Evolutionary conservation across 2,329 filamentous ascomycete species (phyloP).

Genomic region (Exophiala sideris): DNA sequence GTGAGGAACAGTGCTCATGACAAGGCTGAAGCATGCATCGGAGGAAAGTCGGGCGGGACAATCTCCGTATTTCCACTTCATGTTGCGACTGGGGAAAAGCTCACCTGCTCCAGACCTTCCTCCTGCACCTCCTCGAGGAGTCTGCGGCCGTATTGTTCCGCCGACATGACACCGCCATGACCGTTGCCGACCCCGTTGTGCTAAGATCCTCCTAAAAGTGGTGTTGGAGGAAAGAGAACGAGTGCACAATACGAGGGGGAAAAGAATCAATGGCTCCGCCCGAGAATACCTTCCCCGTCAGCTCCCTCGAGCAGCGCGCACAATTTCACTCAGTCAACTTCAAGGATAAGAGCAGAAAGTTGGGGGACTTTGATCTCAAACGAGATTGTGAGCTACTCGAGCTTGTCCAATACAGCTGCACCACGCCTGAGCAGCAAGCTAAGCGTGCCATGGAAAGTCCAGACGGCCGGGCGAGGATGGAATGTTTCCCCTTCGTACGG

Average conservation of each 20-base stretch:
- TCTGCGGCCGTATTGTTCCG: conserved; percentile 35
- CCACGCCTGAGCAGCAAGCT: conserved; percentile 43
- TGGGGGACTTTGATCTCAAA: conserved; percentile 49
- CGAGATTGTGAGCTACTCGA: conserved; percentile 55
- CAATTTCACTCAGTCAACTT: conserved; percentile 45
- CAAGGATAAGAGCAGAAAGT: conserved; percentile 52
- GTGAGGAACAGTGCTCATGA: neutral
- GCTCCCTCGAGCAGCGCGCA: conserved; percentile 50
- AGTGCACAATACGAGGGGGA: neutral
- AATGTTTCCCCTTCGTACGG: conserved; percentile 23
- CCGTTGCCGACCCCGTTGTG: neutral
- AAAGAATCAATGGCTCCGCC: conserved; percentile 52
- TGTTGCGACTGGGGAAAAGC: conserved; percentile 15
- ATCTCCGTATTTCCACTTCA: neutral
- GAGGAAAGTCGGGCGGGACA: conserved; percentile 4
- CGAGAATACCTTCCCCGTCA: conserved; percentile 51
- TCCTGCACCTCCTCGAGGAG: conserved; percentile 52
- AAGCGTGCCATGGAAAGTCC: conserved; percentile 15
- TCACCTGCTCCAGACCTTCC: conserved; percentile 51
- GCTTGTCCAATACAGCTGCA: conserved; percentile 61
- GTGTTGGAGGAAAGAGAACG: neutral
- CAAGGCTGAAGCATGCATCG: conserved; percentile 2
- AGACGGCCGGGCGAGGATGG: conserved; percentile 44
- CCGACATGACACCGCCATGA: conserved; percentile 25
- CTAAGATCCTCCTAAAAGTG: neutral